Base-by-base conservation (phyloP, 768 basidiomycete genomes). In the Boletus vermiculosoides region DNA sequence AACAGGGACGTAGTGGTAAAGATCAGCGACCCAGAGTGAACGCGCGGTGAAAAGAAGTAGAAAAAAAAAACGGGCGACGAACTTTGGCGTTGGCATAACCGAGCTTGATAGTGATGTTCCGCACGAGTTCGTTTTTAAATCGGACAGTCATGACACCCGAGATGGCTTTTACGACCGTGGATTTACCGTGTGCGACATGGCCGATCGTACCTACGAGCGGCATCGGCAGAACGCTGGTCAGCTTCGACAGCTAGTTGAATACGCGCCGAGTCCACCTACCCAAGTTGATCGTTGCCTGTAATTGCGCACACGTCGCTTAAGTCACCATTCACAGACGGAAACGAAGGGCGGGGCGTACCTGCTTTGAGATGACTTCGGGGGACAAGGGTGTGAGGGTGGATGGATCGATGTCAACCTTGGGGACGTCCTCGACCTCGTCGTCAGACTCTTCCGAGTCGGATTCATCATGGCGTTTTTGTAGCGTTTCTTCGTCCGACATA, bases 31-130 rank as follows among this genome's bases (percentile, higher is more conserved):
- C n/a, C n/a, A 25, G 22, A 20, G 13, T 10, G 23, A 54, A 28
- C 23, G 6, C 23, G 36, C 2, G 36, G 33, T 13, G 9, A 15
- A 15, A 25, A n/a, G 12, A 12, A 8, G 18, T 13, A 55, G 54
- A 63, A 45, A 54, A 36, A 37, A 39, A 18, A 36, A 55, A n/a
- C n/a, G 11, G 45, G 5, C 10, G 22, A 74, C 85, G 63, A 62
- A 95, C 94, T 78, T 98, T 99, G 42, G 97, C 97, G 66, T 99
- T 99, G 45, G 97, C 97, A 71, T 98, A 99, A 58, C 97, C 97
- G 46, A 99, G 83, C 78, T 99, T 98, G 78, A 99, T 99, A 22
- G 96, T 99, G 66, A 98, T 99, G 76, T 99, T 99, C 60, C 96
- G 81, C 58, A 98, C 97, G 55, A 98, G 85, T 75, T 99, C 97